Percentiles rank a stretch among this genome's conserved stretches.
These are phyloP conservation scores for Cicer bijugum DNA, from an alignment of 306 rosid genomes.

Conservation along the genomic window DNA sequence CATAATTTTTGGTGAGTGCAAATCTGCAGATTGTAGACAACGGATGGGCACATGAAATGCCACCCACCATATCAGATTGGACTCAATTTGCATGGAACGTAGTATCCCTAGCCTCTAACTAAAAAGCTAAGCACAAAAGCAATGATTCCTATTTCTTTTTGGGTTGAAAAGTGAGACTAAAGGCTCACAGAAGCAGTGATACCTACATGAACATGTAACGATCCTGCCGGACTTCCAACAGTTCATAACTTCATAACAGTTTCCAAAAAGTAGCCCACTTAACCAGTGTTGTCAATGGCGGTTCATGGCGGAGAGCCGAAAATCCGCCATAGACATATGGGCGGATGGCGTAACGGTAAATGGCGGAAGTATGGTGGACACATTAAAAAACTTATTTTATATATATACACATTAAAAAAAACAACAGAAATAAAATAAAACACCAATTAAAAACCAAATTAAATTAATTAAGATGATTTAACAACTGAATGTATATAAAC, in stretches of 20 bases:
- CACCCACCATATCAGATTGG: conserved; percentile 23
- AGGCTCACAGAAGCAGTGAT: conserved; percentile 2
- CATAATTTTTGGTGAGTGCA: not conserved
- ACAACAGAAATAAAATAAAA: too few relatives aligned
- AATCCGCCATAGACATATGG: too few relatives aligned
- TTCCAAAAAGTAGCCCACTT: not conserved
- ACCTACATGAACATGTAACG: conserved; percentile 14
- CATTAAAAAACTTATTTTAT: too few relatives aligned
- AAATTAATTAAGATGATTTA: too few relatives aligned
- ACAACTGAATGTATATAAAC: too few relatives aligned
- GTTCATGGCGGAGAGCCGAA: too few relatives aligned
- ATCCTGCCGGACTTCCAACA: conserved; percentile 7
- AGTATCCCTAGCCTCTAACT: conserved; percentile 28
- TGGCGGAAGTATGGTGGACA: too few relatives aligned
- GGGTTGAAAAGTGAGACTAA: conserved; percentile 1
- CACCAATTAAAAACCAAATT: too few relatives aligned
- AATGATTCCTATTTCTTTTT: not conserved
- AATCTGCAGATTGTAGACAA: not conserved
- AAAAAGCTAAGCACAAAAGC: conserved; percentile 18
- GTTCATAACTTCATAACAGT: not conserved
- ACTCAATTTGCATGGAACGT: conserved; percentile 15
- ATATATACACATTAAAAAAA: too few relatives aligned
- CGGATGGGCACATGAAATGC: conserved; percentile 27
- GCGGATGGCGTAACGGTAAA: too few relatives aligned
- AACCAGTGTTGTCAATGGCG: not conserved